Evolutionary conservation across 495 filamentous ascomycete species (phyloP), one percentile per base, ranked within the genome.

Genomic region (Tetracladium marchalianum): DNA sequence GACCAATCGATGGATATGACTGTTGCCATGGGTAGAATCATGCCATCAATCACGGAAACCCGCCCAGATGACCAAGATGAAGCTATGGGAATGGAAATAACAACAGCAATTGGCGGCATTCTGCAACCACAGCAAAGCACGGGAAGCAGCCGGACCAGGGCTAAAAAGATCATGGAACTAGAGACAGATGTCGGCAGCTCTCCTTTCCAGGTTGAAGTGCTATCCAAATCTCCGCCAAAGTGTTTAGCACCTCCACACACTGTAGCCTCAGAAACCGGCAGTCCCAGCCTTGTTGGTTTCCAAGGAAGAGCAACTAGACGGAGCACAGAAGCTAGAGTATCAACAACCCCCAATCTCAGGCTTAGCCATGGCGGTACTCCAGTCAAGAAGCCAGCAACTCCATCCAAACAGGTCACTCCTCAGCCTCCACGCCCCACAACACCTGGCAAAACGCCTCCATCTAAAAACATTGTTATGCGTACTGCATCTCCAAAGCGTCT

Each of bases 21-120:
- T 5, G 65, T 78, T 31, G 80, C 82, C 0, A 65, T 87, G 51
- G 84, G 85, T 34, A 75, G 79, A 2, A 87, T 89, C 41, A 59
- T 84, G 35, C 63, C 70, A 17, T 48, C 62, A 5, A 36, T 40
- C 1, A 35, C 27, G 8, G 48, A 54, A 11, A 31, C 42, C 32
- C 43, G 17, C 9, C 13, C 16, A 6, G 36, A 22, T 2, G 46
- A 52, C 13, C 11, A 35, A 15, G 52, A 58, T 47, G 42, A 62
- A 64, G 45, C 55, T 15, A 31, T 50, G 56, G 84, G 85, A 19
- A 88, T 90, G 84, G 88, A 95, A 48, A 77, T 94, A 37, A 95
- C 89, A 1, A 80, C 74, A 46, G 85, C 79, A 11, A 62, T 95
- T 50, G 90, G 90, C 13, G 76, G 79, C 4, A 95, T 97, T 40